Percentiles rank a stretch among this genome's conserved stretches.
Conservation (phyloP, 352 stramenopile species). For the Thraustochytrium sp. region DNA sequence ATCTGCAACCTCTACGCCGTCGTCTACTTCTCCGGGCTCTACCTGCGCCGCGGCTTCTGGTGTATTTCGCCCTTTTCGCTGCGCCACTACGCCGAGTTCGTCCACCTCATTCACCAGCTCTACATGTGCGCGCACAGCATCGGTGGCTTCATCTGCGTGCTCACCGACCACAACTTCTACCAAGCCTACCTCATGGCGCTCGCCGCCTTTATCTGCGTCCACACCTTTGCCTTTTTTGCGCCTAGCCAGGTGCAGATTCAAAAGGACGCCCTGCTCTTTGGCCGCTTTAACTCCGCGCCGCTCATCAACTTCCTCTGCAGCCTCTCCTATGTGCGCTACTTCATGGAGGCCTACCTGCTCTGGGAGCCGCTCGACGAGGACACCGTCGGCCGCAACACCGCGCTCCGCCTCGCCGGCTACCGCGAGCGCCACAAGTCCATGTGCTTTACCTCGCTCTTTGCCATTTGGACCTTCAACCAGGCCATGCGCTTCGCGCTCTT, state of each 20-base stretch:
- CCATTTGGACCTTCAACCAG: conserved; percentile 13
- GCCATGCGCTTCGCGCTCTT: conserved; percentile 24
- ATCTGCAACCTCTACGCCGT: not conserved
- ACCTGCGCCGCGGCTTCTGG: conserved; percentile 5
- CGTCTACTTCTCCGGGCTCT: conserved; percentile 18
- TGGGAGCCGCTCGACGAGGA: conserved; percentile 16
- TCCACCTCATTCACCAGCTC: not conserved
- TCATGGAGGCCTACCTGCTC: conserved; percentile 33
- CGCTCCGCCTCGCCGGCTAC: not conserved
- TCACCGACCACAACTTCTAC: not conserved
- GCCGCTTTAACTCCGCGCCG: not conserved
- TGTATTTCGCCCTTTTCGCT: not conserved
- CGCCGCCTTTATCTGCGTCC: conserved; percentile 1
- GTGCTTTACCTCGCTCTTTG: conserved; percentile 18
- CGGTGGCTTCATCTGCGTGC: conserved; percentile 1
- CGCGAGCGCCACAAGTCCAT: conserved; percentile 1
- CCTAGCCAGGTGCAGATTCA: conserved; percentile 3
- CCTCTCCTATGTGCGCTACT: conserved; percentile 37
- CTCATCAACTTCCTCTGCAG: conserved; percentile 22
- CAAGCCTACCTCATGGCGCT: not conserved
- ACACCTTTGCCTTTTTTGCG: conserved; percentile 38
- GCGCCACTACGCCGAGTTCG: not conserved
- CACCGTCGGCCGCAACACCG: not conserved
- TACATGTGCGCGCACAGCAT: conserved; percentile 17
- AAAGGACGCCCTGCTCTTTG: conserved; percentile 9